These are phyloP conservation scores for Alternaria ethzedia DNA, from an alignment of 2,329 filamentous ascomycete species.

Conservation along the genomic window DNA sequence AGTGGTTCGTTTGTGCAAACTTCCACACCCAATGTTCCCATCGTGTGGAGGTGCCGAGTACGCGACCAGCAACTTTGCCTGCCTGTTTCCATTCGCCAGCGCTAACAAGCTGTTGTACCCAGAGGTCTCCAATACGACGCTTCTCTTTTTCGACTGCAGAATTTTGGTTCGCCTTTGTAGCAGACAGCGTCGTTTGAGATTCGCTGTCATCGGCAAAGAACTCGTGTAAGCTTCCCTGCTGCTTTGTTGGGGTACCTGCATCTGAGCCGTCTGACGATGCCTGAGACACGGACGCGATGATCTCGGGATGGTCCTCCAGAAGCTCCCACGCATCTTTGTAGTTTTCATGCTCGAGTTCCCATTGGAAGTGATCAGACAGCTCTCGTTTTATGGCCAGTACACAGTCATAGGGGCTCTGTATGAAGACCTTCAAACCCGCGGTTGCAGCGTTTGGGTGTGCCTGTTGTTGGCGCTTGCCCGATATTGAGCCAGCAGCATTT, in stretches of 20 bases:
- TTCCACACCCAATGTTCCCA: constrained; percentile 98
- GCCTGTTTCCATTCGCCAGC: constrained; percentile 77
- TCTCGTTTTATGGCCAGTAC: constrained; percentile 90
- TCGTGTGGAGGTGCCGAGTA: constrained; percentile 76
- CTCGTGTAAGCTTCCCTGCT: constrained; percentile 59
- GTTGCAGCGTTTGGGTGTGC: constrained; percentile 58
- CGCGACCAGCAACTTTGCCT: constrained; percentile 80
- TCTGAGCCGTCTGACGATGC: constrained; percentile 47
- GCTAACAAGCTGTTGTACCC: constrained; percentile 85
- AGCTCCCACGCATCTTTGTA: constrained; percentile 90
- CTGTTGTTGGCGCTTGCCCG: constrained; percentile 33
- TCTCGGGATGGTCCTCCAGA: constrained; percentile 84
- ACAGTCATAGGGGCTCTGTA: constrained; percentile 96
- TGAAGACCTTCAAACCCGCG: constrained; percentile 80
- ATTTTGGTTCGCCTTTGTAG: constrained; percentile 61
- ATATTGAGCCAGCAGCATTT: constrained; percentile 24
- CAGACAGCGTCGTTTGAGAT: constrained; percentile 67
- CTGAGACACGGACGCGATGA: constrained; percentile 54
- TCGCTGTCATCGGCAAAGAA: constrained; percentile 74
- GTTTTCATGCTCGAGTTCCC: constrained; percentile 81
- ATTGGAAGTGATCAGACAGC: constrained; percentile 80
- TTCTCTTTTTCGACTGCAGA: constrained; percentile 85
- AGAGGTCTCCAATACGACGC: constrained; percentile 86
- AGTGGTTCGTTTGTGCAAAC: constrained; percentile 83
- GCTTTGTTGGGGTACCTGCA: constrained; percentile 53